Conservation (phyloP, 768 basidiomycete species). For the Pisolithus microcarpus region DNA sequence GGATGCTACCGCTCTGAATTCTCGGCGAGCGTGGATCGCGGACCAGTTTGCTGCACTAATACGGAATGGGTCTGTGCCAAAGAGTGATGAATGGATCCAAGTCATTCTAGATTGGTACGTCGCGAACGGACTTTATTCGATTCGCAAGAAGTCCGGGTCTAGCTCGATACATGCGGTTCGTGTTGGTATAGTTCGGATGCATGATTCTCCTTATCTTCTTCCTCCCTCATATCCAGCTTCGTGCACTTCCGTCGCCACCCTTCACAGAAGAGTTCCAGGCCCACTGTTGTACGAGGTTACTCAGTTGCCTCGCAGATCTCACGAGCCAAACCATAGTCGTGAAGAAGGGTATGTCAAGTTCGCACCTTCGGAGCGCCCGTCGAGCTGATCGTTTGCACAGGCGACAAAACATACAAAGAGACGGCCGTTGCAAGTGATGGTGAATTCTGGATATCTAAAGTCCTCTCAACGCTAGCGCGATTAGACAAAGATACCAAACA, state of each 20-base stretch:
- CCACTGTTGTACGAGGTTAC: conserved; percentile 61
- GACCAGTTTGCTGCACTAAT: conserved; percentile 79
- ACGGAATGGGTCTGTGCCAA: conserved; percentile 73
- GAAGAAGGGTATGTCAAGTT: conserved; percentile 39
- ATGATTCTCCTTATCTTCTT: not conserved
- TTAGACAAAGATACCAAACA: conserved; percentile 70
- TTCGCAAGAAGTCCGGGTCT: conserved; percentile 69
- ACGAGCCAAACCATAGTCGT: conserved; percentile 47
- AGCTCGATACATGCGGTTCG: conserved; percentile 53
- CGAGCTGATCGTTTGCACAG: conserved; percentile 10
- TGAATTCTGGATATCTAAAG: conserved; percentile 71
- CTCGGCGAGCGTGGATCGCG: conserved; percentile 71
- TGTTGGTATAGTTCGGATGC: conserved; percentile 3
- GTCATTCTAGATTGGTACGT: conserved; percentile 73
- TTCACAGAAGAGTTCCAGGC: conserved; percentile 68
- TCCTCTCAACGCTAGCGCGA: conserved; percentile 45
- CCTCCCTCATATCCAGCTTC: conserved; percentile 41
- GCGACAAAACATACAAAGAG: conserved; percentile 47
- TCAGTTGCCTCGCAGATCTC: conserved; percentile 69
- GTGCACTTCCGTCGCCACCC: conserved; percentile 51
- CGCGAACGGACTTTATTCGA: conserved; percentile 72
- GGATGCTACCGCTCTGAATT: conserved; percentile 40
- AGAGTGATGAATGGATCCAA: conserved; percentile 71
- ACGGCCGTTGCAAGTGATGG: conserved; percentile 63
- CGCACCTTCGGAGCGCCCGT: not conserved